Percentiles rank a stretch among this genome's conserved stretches.
phyloP scores from a whole-genome alignment of 1,284 basidiomycete genomes.

The Boletus mariae region DNA sequence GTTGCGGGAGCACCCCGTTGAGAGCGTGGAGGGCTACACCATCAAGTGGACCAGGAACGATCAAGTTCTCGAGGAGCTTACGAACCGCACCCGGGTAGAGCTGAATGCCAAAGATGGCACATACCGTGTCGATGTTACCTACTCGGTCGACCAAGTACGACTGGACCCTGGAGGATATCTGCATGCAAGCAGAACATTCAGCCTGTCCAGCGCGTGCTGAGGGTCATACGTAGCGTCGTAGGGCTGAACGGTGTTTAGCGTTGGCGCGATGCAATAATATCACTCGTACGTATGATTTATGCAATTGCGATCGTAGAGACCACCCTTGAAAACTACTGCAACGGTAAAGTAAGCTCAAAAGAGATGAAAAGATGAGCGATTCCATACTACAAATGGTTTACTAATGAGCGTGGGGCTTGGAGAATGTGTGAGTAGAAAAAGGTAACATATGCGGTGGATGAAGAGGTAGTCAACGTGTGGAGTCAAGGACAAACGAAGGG shows the following conservation, averaged over 20 bases:
- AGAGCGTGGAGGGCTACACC: conserved; percentile 47
- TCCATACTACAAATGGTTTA: conserved; percentile 27
- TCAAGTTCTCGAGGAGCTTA: conserved; percentile 38
- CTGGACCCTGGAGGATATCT: conserved; percentile 40
- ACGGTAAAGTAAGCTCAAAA: conserved; percentile 22
- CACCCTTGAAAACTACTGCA: conserved; percentile 18
- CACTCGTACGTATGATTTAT: conserved; percentile 14
- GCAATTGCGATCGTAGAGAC: conserved; percentile 11
- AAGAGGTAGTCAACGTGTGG: conserved; percentile 17
- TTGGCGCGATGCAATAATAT: conserved; percentile 3
- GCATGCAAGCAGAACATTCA: conserved; percentile 21
- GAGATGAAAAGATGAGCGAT: conserved; percentile 16
- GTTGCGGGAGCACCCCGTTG: conserved; percentile 40
- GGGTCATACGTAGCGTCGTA: no score
- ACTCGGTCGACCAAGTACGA: conserved; percentile 56
- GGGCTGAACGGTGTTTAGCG: not conserved
- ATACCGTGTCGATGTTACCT: conserved; percentile 48
- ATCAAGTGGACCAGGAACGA: conserved; percentile 54
- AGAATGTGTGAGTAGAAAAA: conserved; percentile 8
- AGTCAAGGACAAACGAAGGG: conserved; percentile 11
- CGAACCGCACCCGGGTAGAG: conserved; percentile 47
- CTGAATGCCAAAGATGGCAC: conserved; percentile 36
- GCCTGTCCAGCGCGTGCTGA: conserved; percentile 6
- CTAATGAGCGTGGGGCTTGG: conserved; percentile 24
- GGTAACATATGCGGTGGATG: conserved; percentile 8